phyloP scores from a whole-genome alignment of 2,329 filamentous ascomycete species.

The Penicillium sp. region DNA sequence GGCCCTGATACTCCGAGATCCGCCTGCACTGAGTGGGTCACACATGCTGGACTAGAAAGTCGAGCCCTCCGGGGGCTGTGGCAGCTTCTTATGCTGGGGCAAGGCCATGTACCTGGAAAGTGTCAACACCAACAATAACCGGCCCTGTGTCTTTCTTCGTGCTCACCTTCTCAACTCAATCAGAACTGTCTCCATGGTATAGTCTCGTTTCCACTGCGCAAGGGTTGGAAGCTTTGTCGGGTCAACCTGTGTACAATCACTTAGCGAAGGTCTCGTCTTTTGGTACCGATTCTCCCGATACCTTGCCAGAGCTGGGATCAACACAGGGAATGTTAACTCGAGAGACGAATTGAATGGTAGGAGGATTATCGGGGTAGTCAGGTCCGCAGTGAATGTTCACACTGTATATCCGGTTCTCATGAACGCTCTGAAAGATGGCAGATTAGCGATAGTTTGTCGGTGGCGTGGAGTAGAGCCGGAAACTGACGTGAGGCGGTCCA shows the following conservation, averaged over 20 bases:
- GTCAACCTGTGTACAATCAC: conserved; percentile 61
- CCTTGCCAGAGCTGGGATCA: conserved; percentile 71
- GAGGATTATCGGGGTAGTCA: conserved; percentile 84
- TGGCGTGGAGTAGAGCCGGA: neutral
- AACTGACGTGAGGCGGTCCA: conserved; percentile 85
- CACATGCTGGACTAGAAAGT: conserved; percentile 45
- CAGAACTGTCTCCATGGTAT: conserved; percentile 91
- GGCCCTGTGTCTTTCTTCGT: neutral
- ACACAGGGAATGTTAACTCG: conserved; percentile 97
- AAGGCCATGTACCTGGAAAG: conserved; percentile 81
- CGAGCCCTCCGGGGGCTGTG: conserved; percentile 85
- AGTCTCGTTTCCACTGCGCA: conserved; percentile 84
- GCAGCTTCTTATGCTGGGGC: conserved; percentile 87
- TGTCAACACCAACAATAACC: conserved; percentile 19
- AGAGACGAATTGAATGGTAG: conserved; percentile 86
- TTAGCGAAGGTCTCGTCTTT: conserved; percentile 1
- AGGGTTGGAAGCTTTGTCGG: conserved; percentile 79
- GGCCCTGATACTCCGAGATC: conserved; percentile 31
- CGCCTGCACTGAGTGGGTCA: conserved; percentile 17
- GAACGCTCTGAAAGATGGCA: conserved; percentile 64
- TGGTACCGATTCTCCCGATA: conserved; percentile 33
- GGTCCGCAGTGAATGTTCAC: conserved; percentile 93
- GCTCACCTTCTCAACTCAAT: conserved; percentile 76
- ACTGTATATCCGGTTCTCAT: conserved; percentile 99
- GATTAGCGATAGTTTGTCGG: conserved; percentile 12